These are phyloP conservation scores for Beauveria scarabaeidicola DNA, from an alignment of 2,329 filamentous ascomycete genomes.

Conservation along the genomic window DNA sequence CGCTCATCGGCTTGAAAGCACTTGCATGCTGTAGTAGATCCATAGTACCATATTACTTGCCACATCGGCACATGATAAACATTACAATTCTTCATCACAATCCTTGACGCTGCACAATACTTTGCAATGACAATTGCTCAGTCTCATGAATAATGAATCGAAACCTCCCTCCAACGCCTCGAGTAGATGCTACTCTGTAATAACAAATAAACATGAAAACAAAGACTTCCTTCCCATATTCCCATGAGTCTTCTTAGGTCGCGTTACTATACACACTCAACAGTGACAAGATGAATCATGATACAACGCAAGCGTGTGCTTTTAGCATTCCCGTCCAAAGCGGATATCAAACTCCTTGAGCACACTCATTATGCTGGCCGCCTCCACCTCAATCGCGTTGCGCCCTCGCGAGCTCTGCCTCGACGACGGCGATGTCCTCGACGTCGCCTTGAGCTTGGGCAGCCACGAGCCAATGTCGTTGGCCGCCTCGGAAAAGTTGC, in stretches of 20 bases:
- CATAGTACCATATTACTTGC: too few species aligned
- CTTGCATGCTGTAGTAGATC: too few species aligned
- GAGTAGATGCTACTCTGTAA: neutral
- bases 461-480: slow-evolving; percentile 71
- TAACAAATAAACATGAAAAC: neutral
- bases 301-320: neutral
- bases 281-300: neutral
- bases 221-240: neutral
- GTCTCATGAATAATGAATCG: neutral
- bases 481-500: slow-evolving; percentile 64
- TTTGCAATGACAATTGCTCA: neutral
- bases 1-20: too few species aligned
- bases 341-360: slow-evolving; percentile 71
- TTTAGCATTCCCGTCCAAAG: slow-evolving; percentile 45
- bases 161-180: neutral
- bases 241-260: neutral
- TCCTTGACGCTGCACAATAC: too few species aligned
- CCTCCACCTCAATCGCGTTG: slow-evolving; percentile 68
- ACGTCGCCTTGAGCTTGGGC: slow-evolving; percentile 59
- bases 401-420: slow-evolving; percentile 26
- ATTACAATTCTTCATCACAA: too few species aligned
- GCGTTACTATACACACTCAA: slow-evolving; percentile 3
- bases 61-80: too few species aligned
- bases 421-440: slow-evolving; percentile 24
- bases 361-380: slow-evolving; percentile 79